Conservation (phyloP, 2,329 filamentous ascomycete species). For the Penicillium sp. region DNA sequence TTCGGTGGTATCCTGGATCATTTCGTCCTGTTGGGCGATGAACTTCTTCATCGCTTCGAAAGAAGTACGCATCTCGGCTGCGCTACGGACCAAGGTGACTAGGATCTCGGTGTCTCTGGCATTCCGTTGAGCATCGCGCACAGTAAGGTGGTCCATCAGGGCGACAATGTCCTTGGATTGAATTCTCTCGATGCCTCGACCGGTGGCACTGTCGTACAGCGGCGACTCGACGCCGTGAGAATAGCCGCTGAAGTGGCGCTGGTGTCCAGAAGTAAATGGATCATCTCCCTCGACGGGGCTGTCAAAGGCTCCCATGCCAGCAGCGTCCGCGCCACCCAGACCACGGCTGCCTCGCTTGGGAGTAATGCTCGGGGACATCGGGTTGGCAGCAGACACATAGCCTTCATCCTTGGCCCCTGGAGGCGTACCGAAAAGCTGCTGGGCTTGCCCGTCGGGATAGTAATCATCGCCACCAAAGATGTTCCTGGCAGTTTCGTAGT, state of each 20-base stretch:
- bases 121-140: constrained; percentile 92
- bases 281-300: constrained; percentile 53
- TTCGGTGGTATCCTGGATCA: constrained; percentile 81
- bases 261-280: constrained; percentile 57
- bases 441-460: constrained; percentile 37
- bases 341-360: constrained; percentile 44
- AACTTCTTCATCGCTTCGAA: constrained; percentile 94
- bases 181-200: constrained; percentile 81
- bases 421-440: constrained; percentile 46
- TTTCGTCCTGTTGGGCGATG: constrained; percentile 81
- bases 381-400: constrained; percentile 73
- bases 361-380: constrained; percentile 48
- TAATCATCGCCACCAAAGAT: constrained; percentile 37
- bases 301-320: constrained; percentile 48
- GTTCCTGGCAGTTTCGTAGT: constrained; percentile 51
- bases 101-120: constrained; percentile 95
- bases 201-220: constrained; percentile 83
- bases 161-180: constrained; percentile 95
- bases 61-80: constrained; percentile 93
- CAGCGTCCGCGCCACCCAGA: constrained; percentile 52
- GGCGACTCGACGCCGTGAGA: constrained; percentile 88
- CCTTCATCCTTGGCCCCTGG: constrained; percentile 75
- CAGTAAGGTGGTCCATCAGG: constrained; percentile 96
- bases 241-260: constrained; percentile 74
- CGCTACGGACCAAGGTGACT: constrained; percentile 85